Conservation (phyloP, 768 basidiomycete species). For the Lyophyllum atratum region DNA sequence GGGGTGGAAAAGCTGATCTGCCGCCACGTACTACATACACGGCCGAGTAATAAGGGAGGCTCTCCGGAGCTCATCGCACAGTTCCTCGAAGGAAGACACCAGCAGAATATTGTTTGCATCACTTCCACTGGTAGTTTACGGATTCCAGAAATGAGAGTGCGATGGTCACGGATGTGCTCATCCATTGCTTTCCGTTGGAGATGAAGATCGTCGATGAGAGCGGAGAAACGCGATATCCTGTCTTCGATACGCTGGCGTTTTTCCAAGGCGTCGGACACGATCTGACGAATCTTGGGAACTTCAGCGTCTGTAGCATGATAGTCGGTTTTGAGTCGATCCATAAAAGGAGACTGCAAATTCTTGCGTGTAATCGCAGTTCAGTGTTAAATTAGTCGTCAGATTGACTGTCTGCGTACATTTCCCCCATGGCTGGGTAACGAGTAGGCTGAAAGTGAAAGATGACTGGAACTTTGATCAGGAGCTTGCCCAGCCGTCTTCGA, state of each 20-base stretch:
- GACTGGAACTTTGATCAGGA: too few relatives aligned
- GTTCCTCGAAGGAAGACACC: slow-evolving; percentile 4
- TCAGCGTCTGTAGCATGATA: background rate
- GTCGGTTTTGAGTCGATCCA: background rate
- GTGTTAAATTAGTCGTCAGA: too few relatives aligned
- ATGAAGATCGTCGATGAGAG: background rate
- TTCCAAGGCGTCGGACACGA: background rate
- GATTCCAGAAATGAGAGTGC: background rate
- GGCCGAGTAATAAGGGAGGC: slow-evolving; percentile 8
- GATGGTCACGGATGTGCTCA: background rate
- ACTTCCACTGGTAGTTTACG: background rate
- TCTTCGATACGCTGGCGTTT: background rate
- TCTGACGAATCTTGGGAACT: background rate
- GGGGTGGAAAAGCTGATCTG: slow-evolving; percentile 3
- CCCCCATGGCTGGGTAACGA: too few relatives aligned
- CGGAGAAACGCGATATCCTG: background rate
- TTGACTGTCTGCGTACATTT: too few relatives aligned
- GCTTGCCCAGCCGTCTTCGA: too few relatives aligned
- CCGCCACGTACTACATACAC: slow-evolving; percentile 10
- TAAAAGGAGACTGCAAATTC: background rate
- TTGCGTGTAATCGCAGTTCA: background rate
- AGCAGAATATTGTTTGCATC: background rate
- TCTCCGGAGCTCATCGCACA: background rate
- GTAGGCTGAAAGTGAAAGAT: too few relatives aligned
- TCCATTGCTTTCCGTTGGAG: background rate